phyloP scores from a whole-genome alignment of 768 basidiomycete genomes.

The Cantharellus anzutake region DNA sequence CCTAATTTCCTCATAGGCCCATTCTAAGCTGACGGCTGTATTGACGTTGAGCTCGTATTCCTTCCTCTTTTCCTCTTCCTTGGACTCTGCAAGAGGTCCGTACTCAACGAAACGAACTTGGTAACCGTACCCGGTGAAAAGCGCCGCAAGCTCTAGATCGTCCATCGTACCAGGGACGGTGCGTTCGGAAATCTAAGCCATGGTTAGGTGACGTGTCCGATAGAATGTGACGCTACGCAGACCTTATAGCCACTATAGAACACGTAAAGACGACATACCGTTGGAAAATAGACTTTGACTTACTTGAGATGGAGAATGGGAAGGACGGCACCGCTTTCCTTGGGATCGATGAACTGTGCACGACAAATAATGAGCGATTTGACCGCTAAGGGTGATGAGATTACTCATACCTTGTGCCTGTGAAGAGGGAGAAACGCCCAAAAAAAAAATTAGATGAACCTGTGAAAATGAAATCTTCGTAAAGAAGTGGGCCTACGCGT shows the following conservation, averaged over 20 bases:
- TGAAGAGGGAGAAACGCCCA: background rate
- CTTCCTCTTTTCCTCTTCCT: conserved; percentile 21
- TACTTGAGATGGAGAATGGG: conserved; percentile 69
- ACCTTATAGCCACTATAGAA: conserved; percentile 7
- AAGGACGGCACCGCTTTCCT: conserved; percentile 78
- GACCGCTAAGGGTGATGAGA: background rate
- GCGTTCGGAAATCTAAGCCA: conserved; percentile 63
- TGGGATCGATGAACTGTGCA: conserved; percentile 80
- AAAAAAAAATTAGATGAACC: background rate
- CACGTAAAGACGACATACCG: background rate
- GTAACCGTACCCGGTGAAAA: conserved; percentile 76
- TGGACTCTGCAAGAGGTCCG: conserved; percentile 21
- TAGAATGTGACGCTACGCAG: background rate
- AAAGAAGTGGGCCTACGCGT: conserved; percentile 2
- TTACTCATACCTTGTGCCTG: background rate
- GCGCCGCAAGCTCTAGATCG: conserved; percentile 52
- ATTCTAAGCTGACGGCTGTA: conserved; percentile 64
- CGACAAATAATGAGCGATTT: no score
- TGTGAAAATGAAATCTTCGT: conserved; percentile 21
- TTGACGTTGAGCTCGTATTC: conserved; percentile 39
- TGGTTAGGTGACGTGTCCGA: conserved; percentile 17
- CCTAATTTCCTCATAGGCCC: conserved; percentile 52
- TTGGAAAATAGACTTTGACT: background rate
- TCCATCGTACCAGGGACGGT: conserved; percentile 88
- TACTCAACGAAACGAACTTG: conserved; percentile 65